These are phyloP conservation scores for Sphagnum magellanicum DNA, from an alignment of 228 moss, liverwort and hornwort genomes.

Conservation along the genomic window DNA sequence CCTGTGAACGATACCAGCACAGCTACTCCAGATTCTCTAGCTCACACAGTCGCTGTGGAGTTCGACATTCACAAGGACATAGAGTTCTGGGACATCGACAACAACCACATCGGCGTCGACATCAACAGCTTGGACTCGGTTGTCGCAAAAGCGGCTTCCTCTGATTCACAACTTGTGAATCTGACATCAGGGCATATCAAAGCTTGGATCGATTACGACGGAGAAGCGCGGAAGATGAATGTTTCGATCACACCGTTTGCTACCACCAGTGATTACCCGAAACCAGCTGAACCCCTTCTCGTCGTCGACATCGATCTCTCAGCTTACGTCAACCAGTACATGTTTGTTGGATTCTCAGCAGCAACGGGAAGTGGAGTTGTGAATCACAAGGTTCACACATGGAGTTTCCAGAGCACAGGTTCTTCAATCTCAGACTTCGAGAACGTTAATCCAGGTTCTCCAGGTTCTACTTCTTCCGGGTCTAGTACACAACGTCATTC, in stretches of 20 bases:
- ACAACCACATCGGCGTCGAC: conserved; percentile 9
- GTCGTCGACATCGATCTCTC: conserved; percentile 7
- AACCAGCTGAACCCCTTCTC: conserved; percentile 3
- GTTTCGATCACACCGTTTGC: conserved; percentile 7
- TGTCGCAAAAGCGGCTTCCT: conserved; percentile 6
- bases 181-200: conserved; percentile 13
- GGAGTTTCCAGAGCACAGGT: conserved; percentile 6
- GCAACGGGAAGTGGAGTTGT: conserved; percentile 9
- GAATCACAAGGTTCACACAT: conserved; percentile 7
- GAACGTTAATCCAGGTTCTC: no score
- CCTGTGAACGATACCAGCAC: background rate
- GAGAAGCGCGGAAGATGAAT: conserved; percentile 10
- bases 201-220: conserved; percentile 19
- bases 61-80: conserved; percentile 12
- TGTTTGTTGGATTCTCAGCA: conserved; percentile 14
- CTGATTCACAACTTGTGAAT: conserved; percentile 4
- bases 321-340: conserved; percentile 8
- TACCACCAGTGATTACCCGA: conserved; percentile 5
- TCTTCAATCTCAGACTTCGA: no score
- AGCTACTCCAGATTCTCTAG: conserved; percentile 1
- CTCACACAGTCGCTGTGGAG: conserved; percentile 5
- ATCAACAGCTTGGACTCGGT: conserved; percentile 9
- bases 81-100: conserved; percentile 14
- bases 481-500: no score
- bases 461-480: no score